Evolutionary conservation across 768 basidiomycete genomes (phyloP), one percentile per base, ranked within the genome.

Genomic region (Boletus edulis): DNA sequence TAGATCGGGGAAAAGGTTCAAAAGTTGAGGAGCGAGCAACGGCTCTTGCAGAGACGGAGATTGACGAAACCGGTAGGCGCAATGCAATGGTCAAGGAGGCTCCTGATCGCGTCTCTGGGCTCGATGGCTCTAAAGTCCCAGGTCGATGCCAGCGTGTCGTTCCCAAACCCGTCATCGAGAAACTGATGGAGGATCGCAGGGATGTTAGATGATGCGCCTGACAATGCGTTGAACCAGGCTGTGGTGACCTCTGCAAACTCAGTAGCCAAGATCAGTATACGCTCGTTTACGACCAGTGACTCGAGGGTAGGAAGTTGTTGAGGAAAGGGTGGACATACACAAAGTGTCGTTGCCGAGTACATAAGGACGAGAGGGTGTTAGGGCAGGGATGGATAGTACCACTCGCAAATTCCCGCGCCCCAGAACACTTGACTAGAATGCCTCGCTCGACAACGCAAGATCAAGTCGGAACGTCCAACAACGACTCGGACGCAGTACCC

Each of bases 71-170:
- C 61, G 1, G 66, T 67, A 8, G 59, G 52, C 35, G 13, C 57
- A 42, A 70, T 64, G 39, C 40, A 75, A 60, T 76, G 76, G 2
- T 55, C 51, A 31, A 80, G 70, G 56, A 78, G 76, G 14, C 66
- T 54, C 27, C 54, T 64, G 62, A 82, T 75, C 17, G 70, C 65
- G 15, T 66, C 61, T 12, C 59, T 64, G 9, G 75, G 77, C 27
- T 71, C 67, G 61, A 82, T 75, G 1, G 79, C 77, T 34, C 79
- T 75, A 54, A 85, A 78, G 61, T 81, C 76, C 76, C 78, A 82
- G 2, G 84, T 85, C 10, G 84, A 57, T 0, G 78, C 72, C 13
- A 82, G 66, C 17, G 75, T 66, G 58, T 85, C 83, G 18, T 82
- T 71, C 83, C 82, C 84, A 54, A 77, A 69, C 1, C 62, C 65